Percentiles rank a stretch among this genome's conserved stretches.
Conservation (phyloP, 306 rosid genomes). For the Sicyos baderoa region DNA sequence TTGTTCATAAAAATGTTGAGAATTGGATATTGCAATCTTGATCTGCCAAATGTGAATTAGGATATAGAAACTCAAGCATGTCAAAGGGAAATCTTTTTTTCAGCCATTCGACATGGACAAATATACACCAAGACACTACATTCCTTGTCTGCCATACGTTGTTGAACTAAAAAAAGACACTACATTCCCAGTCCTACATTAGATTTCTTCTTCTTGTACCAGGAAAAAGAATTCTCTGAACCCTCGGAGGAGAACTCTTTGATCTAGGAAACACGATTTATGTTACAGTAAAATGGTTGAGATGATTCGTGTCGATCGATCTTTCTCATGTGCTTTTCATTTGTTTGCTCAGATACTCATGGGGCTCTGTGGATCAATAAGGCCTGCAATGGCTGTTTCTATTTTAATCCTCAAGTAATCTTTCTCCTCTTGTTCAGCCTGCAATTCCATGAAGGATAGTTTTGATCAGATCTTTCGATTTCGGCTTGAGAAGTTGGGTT, state of each 20-base stretch:
- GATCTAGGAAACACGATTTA: constrained; percentile 5
- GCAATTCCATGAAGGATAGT: constrained; percentile 16
- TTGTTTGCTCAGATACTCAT: constrained; percentile 46
- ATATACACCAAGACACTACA: no score
- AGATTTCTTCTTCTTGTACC: background rate
- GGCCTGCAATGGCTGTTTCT: constrained; percentile 64
- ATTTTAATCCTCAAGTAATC: constrained; percentile 54
- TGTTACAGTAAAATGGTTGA: background rate
- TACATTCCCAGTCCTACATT: no score
- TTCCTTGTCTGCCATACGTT: no score
- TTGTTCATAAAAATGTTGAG: background rate
- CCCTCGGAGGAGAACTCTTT: constrained; percentile 9
- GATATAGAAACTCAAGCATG: no score
- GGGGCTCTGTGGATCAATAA: constrained; percentile 74
- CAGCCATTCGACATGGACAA: no score
- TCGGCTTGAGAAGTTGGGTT: background rate
- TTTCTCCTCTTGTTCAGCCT: constrained; percentile 84
- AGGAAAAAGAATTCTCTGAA: background rate
- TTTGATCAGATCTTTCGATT: background rate
- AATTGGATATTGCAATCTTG: constrained; percentile 2
- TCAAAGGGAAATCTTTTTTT: no score
- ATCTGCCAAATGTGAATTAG: background rate
- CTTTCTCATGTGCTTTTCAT: background rate
- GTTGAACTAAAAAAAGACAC: no score
- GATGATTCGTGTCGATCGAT: background rate